Evolutionary conservation across 1,284 basidiomycete species (phyloP).

Genomic region (Ustilago hordei): DNA sequence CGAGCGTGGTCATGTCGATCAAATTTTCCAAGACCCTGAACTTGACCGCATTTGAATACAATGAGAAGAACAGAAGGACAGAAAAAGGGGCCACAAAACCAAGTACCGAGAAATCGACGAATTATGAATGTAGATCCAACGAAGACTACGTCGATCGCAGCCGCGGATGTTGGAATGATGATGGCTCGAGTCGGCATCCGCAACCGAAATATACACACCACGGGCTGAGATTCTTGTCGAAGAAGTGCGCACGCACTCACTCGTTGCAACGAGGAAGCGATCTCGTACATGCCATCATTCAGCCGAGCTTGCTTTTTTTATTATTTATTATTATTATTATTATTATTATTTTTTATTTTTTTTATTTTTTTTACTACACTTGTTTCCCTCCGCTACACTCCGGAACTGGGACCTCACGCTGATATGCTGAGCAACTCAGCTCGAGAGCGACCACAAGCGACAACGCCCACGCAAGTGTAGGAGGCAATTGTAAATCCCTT

Average conservation of each 20-base stretch:
- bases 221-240: not conserved
- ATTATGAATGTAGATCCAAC: not conserved
- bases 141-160: conserved; percentile 5
- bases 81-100: conserved; percentile 3
- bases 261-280: not conserved
- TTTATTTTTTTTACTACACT: too few relatives aligned
- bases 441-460: not conserved
- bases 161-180: conserved; percentile 11
- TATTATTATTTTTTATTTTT: too few relatives aligned
- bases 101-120: not conserved
- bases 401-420: too few relatives aligned
- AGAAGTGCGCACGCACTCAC: not conserved
- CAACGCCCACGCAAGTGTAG: not conserved
- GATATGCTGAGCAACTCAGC: too few relatives aligned
- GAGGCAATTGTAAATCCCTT: not conserved
- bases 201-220: not conserved
- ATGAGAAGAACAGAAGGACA: not conserved
- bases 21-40: conserved; percentile 9
- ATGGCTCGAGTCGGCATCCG: not conserved
- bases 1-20: conserved; percentile 10
- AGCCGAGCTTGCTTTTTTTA: too few relatives aligned
- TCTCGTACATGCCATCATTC: not conserved
- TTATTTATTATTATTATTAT: too few relatives aligned
- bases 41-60: not conserved
- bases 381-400: too few relatives aligned